Conservation (phyloP, 2,329 filamentous ascomycete genomes). For the Aspergillus novofumigatus region DNA sequence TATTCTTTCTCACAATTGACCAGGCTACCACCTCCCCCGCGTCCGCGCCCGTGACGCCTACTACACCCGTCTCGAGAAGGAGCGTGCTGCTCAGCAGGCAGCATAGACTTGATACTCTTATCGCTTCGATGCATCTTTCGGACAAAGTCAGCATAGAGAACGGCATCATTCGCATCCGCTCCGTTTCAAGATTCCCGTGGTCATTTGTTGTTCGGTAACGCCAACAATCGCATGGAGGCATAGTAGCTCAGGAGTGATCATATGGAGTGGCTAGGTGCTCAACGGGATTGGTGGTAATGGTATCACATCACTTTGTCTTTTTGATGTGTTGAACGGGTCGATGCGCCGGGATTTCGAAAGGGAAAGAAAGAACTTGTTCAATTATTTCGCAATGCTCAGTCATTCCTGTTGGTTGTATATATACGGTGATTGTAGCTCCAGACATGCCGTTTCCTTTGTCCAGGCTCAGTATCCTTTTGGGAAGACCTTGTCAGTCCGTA, state of each 20-base stretch:
- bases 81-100: conserved; percentile 46
- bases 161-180: neutral
- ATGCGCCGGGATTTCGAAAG: conserved; percentile 1
- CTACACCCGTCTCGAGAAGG: conserved; percentile 61
- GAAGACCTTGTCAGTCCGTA: neutral
- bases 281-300: neutral
- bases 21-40: conserved; percentile 62
- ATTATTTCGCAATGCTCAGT: conserved; percentile 13
- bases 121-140: conserved; percentile 1
- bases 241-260: neutral
- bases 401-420: conserved; percentile 27
- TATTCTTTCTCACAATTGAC: neutral
- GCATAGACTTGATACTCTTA: conserved; percentile 20
- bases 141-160: conserved; percentile 2
- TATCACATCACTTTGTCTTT: neutral
- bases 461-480: neutral
- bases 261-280: neutral
- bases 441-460: neutral
- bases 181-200: neutral
- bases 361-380: conserved; percentile 10
- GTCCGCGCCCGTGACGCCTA: conserved; percentile 60
- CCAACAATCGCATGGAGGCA: neutral
- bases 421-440: conserved; percentile 15
- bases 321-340: conserved; percentile 9
- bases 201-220: neutral